Conservation (phyloP, 2,329 filamentous ascomycete genomes). For the Aspergillus sp. region DNA sequence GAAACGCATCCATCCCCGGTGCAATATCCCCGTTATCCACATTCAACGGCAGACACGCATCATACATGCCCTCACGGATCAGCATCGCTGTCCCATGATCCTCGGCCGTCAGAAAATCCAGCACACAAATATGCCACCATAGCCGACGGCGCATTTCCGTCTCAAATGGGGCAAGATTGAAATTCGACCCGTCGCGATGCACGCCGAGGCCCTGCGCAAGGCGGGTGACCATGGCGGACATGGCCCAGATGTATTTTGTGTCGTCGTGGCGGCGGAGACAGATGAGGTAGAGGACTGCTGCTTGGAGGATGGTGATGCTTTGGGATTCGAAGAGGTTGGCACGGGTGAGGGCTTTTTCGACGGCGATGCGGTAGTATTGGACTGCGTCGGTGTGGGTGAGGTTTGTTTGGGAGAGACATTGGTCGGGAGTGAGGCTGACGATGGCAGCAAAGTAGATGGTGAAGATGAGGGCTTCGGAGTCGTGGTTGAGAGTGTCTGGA, state of each 20-base stretch:
- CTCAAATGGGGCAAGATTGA: constrained; percentile 7
- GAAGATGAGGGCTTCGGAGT: constrained; percentile 6
- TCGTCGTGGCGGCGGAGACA: constrained; percentile 8
- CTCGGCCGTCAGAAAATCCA: constrained; percentile 23
- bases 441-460: constrained; percentile 14
- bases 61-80: constrained; percentile 17
- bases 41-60: constrained; percentile 19
- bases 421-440: constrained; percentile 6
- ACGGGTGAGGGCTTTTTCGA: constrained; percentile 6
- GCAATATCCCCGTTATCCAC: constrained; percentile 18
- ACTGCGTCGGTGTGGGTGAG: constrained; percentile 2
- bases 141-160: constrained; percentile 22
- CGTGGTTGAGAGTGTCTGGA: neutral
- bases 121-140: constrained; percentile 25
- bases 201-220: constrained; percentile 2
- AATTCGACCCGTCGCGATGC: neutral
- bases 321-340: constrained; percentile 11
- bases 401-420: constrained; percentile 5
- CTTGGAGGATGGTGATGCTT: constrained; percentile 11
- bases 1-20: constrained; percentile 18
- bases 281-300: constrained; percentile 12
- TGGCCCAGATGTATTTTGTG: constrained; percentile 7
- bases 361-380: constrained; percentile 2
- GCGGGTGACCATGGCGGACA: constrained; percentile 1
- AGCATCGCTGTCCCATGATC: constrained; percentile 22